Percentiles rank a stretch among this genome's conserved stretches.
Evolutionary conservation across 2,329 filamentous ascomycete genomes (phyloP).

Genomic region (Fusarium paranaense): DNA sequence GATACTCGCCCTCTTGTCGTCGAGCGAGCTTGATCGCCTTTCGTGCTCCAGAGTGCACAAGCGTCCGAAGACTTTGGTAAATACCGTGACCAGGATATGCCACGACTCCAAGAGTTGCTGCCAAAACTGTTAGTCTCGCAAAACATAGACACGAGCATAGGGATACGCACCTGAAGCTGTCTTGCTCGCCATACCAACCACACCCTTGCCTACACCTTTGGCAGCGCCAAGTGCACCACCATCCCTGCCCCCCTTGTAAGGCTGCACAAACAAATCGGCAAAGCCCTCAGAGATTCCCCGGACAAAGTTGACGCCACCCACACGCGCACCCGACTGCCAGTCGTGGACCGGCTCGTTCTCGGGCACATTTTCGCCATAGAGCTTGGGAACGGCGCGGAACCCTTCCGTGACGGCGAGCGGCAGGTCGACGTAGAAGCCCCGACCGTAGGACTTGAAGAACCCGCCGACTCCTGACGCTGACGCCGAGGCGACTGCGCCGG

Average conservation of each 20-base stretch:
- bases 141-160: not conserved
- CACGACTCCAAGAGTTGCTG: constrained; percentile 27
- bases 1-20: constrained; percentile 17
- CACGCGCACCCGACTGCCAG: constrained; percentile 22
- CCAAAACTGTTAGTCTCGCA: not conserved
- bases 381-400: constrained; percentile 24
- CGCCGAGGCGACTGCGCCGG: constrained; percentile 19
- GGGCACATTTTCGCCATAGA: constrained; percentile 24
- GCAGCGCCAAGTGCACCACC: constrained; percentile 18
- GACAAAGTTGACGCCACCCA: constrained; percentile 23
- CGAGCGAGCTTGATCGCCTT: constrained; percentile 19
- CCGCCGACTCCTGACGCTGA: constrained; percentile 20
- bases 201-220: constrained; percentile 20
- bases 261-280: constrained; percentile 21
- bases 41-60: constrained; percentile 14
- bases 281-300: constrained; percentile 21
- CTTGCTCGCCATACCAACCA: constrained; percentile 26
- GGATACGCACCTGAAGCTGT: constrained; percentile 23
- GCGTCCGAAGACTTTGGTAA: constrained; percentile 28
- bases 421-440: constrained; percentile 18
- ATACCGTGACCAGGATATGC: constrained; percentile 32
- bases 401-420: constrained; percentile 36
- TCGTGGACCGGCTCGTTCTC: constrained; percentile 24
- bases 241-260: constrained; percentile 20
- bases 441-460: constrained; percentile 33